Evolutionary conservation across 2,329 filamentous ascomycete species (phyloP), one percentile per base, ranked within the genome.

Genomic region (Plenodomus lindquistii): DNA sequence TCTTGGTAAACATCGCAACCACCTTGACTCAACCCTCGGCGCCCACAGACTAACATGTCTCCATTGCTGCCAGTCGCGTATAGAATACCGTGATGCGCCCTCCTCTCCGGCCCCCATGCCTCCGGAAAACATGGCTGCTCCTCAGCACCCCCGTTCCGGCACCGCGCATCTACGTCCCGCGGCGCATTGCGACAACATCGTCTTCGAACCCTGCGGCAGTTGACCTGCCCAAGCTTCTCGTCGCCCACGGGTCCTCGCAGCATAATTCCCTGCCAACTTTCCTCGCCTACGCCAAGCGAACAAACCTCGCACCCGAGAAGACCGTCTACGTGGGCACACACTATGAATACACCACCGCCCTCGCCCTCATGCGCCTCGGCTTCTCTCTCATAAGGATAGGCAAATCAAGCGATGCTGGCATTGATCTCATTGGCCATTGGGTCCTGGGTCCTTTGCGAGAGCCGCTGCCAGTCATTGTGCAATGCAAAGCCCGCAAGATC

Each of bases 381-480:
- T 88, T 93, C 73, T 71, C 75, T 18, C 77, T 92, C 27, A 76
- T 76, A 39, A 82, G 88, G 24, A 79, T 87, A 2, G 89, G 89
- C 21, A 82, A 86, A 29, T 74, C 76, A 2, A 83, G 81, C 1
- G 89, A 93, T 70, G 79, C 77, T 49, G 89, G 89, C 31, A 88
- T 90, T 60, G 89, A 93, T 65, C 78, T 93, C 1, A 73, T 91
- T 0, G 89, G 89, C 0, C 80, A 79, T 2, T 93, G 89, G 89
- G 71, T 72, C 0, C 73, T 89, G 0, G 62, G 62, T 1, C 58
- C 67, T 2, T 46, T 67, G 13, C 63, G 63, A 18, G 62, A 72
- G 35, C 71, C 70, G 2, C 34, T 79, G 21, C 71, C 67, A 7
- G 72, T 82, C 1, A 67, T 84, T 16, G 66, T 82, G 16, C 89